Evolutionary conservation across 208 protist genomes (phyloP).

Genomic region (Crithidia acanthocephali): DNA sequence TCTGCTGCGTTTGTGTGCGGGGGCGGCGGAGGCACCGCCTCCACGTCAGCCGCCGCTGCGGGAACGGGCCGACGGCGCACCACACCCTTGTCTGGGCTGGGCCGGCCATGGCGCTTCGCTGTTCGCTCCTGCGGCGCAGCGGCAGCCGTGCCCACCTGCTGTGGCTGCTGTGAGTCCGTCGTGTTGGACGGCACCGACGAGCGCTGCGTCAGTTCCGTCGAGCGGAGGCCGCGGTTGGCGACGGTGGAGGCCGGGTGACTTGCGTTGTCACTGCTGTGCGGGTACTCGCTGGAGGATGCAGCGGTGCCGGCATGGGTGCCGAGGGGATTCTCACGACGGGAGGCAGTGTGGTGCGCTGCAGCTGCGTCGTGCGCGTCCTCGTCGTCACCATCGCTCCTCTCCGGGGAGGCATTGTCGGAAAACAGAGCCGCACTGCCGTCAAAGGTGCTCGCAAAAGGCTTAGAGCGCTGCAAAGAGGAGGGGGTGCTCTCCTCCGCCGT

Average conservation of each 20-base stretch:
- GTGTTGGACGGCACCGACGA: neutral
- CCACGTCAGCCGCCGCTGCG: too few species aligned
- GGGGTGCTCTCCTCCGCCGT: neutral
- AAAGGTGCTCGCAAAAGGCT: constrained; percentile 3
- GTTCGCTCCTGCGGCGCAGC: too few species aligned
- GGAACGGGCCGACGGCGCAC: too few species aligned
- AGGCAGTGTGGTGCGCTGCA: too few species aligned
- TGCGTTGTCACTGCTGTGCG: neutral
- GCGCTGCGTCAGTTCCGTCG: constrained; percentile 6
- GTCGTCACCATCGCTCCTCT: neutral
- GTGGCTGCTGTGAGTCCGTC: neutral
- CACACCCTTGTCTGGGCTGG: neutral
- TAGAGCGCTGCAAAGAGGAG: neutral
- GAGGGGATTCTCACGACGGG: too few species aligned
- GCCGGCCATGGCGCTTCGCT: neutral
- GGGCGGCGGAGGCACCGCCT: too few species aligned
- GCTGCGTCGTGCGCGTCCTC: neutral
- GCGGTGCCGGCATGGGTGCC: neutral
- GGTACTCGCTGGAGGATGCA: neutral
- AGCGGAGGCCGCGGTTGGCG: constrained; percentile 9
- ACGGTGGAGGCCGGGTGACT: constrained; percentile 6
- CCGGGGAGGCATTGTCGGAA: neutral
- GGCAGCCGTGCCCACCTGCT: too few species aligned
- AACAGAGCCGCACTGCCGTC: neutral
- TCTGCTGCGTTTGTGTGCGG: too few species aligned